phyloP scores from a whole-genome alignment of 2,329 filamentous ascomycete genomes.

The Bipolaris oryzae region DNA sequence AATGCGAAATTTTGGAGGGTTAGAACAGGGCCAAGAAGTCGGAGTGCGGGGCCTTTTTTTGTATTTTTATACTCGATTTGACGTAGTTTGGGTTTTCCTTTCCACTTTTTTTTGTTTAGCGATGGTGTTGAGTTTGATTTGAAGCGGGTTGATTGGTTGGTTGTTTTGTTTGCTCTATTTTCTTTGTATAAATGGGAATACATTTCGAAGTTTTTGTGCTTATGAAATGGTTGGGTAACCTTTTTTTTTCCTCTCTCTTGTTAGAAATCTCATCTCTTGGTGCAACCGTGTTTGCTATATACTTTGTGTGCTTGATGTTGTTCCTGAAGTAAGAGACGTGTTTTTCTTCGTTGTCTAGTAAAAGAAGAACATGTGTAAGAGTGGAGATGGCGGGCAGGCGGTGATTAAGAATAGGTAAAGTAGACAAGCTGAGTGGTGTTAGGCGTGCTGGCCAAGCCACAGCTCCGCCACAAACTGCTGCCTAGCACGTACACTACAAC shows the following conservation, averaged over 20 bases:
- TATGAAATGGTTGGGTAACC: not conserved
- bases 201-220: not conserved
- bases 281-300: no score
- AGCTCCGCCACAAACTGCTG: conserved; percentile 2
- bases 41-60: not conserved
- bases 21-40: no score
- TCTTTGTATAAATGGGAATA: not conserved
- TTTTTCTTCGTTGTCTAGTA: no score
- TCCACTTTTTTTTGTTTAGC: not conserved
- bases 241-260: not conserved
- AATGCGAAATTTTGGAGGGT: not conserved
- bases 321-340: no score
- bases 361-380: no score
- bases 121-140: not conserved
- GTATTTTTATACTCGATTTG: not conserved
- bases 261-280: not conserved
- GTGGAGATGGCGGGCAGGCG: not conserved
- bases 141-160: not conserved
- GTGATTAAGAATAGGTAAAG: not conserved
- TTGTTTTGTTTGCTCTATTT: no score
- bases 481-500: not conserved
- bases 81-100: not conserved
- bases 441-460: not conserved
- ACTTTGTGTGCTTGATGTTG: no score
- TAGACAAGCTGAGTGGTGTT: not conserved